A percentile compares a stretch with the other conserved stretches of the same genome.
Conservation (phyloP, 306 rosid genomes). For the Vachellia collinsii region DNA sequence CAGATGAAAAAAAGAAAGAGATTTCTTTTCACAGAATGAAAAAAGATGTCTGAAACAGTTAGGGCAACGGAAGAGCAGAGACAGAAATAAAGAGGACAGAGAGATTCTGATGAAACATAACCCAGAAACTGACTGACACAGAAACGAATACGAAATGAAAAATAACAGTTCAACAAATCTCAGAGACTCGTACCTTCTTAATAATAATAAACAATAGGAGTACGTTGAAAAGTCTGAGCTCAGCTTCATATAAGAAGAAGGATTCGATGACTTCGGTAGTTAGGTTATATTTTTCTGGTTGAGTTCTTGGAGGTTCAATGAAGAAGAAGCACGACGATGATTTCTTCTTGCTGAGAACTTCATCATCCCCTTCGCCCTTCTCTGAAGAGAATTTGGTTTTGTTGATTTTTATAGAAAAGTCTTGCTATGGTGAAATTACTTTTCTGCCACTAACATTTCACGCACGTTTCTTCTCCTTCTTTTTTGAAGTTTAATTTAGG, state of each 20-base stretch:
- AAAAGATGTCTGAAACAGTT: too few relatives aligned
- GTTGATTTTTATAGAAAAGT: slow-evolving; percentile 30
- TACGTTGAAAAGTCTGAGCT: slow-evolving; percentile 22
- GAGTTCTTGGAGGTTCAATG: slow-evolving; percentile 26
- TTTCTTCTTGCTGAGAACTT: slow-evolving; percentile 5
- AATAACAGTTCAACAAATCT: slow-evolving; percentile 16
- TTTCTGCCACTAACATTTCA: slow-evolving; percentile 25
- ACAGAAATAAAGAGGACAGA: too few relatives aligned
- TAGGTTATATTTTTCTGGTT: slow-evolving; percentile 21
- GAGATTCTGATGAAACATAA: neutral
- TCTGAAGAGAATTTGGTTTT: neutral
- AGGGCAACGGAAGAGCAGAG: too few relatives aligned
- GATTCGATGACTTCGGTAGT: slow-evolving; percentile 2
- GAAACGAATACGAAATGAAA: slow-evolving; percentile 1
- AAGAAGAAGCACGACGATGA: neutral
- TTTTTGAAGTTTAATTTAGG: neutral
- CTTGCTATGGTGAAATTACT: slow-evolving; percentile 14
- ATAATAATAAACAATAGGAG: slow-evolving; percentile 20
- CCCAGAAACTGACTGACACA: slow-evolving; percentile 26
- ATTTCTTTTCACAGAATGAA: too few relatives aligned
- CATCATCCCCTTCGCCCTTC: neutral
- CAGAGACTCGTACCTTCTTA: slow-evolving; percentile 37
- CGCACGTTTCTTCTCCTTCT: neutral
- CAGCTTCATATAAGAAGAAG: slow-evolving; percentile 1
- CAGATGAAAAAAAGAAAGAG: too few relatives aligned